Base-by-base conservation (phyloP, 73 alveolate species). In the Diophrys appendiculata region DNA sequence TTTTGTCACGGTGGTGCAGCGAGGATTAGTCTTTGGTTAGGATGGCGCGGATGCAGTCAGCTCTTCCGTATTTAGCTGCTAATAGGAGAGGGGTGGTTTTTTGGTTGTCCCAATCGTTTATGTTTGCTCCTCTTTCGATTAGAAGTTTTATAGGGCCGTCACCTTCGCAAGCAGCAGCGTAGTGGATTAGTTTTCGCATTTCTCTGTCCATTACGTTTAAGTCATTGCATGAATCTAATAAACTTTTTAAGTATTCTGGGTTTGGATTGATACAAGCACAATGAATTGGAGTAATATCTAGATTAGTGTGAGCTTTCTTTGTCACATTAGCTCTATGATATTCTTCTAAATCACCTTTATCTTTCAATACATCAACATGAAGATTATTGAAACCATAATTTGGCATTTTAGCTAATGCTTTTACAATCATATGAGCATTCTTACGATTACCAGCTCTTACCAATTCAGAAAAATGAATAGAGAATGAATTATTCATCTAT, bases 201-300 rank as follows among this genome's bases (percentile, higher is more conserved):
- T 90, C 87, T 35, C 75, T 91, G 82, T 97, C 99, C 29, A 87
- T 77, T 34, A 87, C 72, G 68, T 80, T 83, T 73, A 77, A 71
- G 18, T 95, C 98, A 0, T 92, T 87, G 26, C 78, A 75, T 65
- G 88, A 83, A 29, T 93, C 97, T 1, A 95, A 54, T 72, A 96
- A 72, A 65, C 78, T 81, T 65, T 90, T 73, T 22, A 97, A 72
- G 80, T 83, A 80, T 33, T 84, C 73, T 23, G 93, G 85, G 85
- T 96, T 93, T 0, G 99, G 99, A 75, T 97, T 97, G 32, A 97
- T 97, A 72, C 99, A 97, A 34, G 99, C 99, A 60, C 95, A 92
- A 82, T 95, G 99, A 74, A 96, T 82, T 1, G 99, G 99, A 65
- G 99, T 96, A 69, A 96, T 90, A 29, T 89, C 93, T 72, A 69